Evolutionary conservation across 306 rosid genomes (phyloP).

Genomic region (Cucurbita maxima): DNA sequence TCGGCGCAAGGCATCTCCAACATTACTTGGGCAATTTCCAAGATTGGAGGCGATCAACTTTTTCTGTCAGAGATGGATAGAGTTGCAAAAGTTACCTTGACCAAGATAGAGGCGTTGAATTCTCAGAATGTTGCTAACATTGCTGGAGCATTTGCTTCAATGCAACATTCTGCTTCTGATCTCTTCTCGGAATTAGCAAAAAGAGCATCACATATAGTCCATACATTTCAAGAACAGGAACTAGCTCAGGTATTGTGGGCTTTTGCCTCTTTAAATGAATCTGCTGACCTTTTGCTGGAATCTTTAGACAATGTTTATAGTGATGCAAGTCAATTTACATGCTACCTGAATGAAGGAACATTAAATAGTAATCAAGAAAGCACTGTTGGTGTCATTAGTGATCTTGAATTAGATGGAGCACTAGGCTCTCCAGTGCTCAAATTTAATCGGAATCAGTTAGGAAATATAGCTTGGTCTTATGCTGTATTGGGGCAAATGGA

Average conservation of each 20-base stretch:
- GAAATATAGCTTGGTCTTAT: conserved; percentile 75
- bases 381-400: conserved; percentile 9
- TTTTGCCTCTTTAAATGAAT: conserved; percentile 65
- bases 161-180: conserved; percentile 76
- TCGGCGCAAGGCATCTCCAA: conserved; percentile 86
- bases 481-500: conserved; percentile 70
- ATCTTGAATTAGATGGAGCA: conserved; percentile 19
- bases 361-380: conserved; percentile 16
- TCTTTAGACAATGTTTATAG: conserved; percentile 45
- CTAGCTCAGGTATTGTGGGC: conserved; percentile 92
- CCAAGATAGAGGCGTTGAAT: conserved; percentile 62
- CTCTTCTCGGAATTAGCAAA: conserved; percentile 53
- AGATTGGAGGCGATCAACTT: conserved; percentile 80
- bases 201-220: conserved; percentile 53
- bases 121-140: conserved; percentile 83
- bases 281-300: conserved; percentile 42
- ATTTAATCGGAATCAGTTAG: conserved; percentile 67
- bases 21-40: conserved; percentile 82
- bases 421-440: conserved; percentile 28
- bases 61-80: conserved; percentile 91
- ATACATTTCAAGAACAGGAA: conserved; percentile 80
- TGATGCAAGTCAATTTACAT: conserved; percentile 29
- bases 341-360: conserved; percentile 15
- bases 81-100: conserved; percentile 68
- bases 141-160: conserved; percentile 88